Evolutionary conservation across 306 rosid genomes (phyloP).

Genomic region (Inga laurina): DNA sequence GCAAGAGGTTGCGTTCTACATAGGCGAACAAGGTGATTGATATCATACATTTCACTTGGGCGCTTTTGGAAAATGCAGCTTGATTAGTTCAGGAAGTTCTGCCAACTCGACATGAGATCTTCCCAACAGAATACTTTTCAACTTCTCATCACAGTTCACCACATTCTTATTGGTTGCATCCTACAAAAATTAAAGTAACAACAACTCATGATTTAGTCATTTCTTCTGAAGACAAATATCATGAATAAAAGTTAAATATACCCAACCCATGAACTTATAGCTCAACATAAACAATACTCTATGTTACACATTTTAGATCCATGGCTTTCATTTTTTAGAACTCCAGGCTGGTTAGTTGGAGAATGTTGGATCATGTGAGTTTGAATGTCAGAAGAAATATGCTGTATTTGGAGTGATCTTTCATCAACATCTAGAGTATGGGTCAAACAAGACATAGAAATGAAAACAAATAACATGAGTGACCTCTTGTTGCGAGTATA

Average conservation of each 20-base stretch:
- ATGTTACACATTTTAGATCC: neutral
- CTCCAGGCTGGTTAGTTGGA: neutral
- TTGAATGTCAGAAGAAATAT: slow-evolving; percentile 2
- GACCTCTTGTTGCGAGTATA: neutral
- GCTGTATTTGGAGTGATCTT: neutral
- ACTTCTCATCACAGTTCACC: slow-evolving; percentile 80
- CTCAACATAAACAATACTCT: neutral
- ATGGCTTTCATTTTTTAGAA: neutral
- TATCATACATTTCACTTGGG: slow-evolving; percentile 45
- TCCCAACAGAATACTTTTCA: slow-evolving; percentile 72
- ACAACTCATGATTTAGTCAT: slow-evolving; percentile 27
- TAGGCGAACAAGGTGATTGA: slow-evolving; percentile 1
- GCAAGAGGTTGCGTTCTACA: neutral
- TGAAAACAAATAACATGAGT: neutral
- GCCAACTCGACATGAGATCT: slow-evolving; percentile 74
- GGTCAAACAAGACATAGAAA: neutral
- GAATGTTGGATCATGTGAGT: neutral
- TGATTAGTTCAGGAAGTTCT: slow-evolving; percentile 85
- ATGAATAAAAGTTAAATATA: slow-evolving; percentile 13
- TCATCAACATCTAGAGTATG: neutral
- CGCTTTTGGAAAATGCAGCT: slow-evolving; percentile 87
- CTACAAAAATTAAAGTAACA: slow-evolving; percentile 45
- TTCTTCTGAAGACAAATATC: neutral
- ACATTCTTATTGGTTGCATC: slow-evolving; percentile 85
- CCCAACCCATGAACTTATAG: slow-evolving; percentile 2